These are phyloP conservation scores for Euphorbia lathyris DNA, from an alignment of 345 rosid genomes.

Conservation along the genomic window DNA sequence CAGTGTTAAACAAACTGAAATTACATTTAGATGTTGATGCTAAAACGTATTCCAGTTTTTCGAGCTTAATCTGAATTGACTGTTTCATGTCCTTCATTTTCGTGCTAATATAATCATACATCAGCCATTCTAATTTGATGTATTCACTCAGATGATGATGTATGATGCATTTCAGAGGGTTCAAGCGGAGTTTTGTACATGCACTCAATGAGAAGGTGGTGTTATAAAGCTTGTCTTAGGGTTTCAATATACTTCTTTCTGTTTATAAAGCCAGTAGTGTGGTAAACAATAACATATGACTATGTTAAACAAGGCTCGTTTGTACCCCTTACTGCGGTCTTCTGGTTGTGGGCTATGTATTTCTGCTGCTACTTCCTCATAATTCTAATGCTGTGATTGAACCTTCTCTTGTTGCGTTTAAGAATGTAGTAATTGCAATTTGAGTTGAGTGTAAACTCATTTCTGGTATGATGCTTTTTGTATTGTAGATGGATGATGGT, in stretches of 20 bases:
- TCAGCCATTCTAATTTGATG: constrained; percentile 45
- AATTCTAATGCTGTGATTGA: background rate
- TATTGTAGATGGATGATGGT: constrained; percentile 67
- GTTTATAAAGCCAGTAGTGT: constrained; percentile 16
- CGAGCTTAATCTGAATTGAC: constrained; percentile 13
- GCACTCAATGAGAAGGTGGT: constrained; percentile 60
- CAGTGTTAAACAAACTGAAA: background rate
- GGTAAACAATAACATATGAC: no score
- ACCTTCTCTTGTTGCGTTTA: constrained; percentile 5
- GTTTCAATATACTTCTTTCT: constrained; percentile 28
- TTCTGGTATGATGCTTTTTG: constrained; percentile 21
- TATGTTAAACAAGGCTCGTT: background rate
- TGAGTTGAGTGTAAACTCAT: constrained; percentile 1
- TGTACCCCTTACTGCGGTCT: background rate
- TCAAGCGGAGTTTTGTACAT: constrained; percentile 48
- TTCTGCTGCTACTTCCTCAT: background rate
- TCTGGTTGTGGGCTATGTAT: background rate
- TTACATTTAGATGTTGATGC: background rate
- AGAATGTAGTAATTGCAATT: background rate
- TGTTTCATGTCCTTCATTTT: constrained; percentile 19
- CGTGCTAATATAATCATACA: constrained; percentile 19
- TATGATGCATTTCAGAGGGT: constrained; percentile 71
- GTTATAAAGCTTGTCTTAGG: constrained; percentile 37
- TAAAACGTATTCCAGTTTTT: background rate
- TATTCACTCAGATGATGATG: constrained; percentile 93